phyloP scores from a whole-genome alignment of 192 early-diverging fungal genomes.

The Podila verticillata region DNA sequence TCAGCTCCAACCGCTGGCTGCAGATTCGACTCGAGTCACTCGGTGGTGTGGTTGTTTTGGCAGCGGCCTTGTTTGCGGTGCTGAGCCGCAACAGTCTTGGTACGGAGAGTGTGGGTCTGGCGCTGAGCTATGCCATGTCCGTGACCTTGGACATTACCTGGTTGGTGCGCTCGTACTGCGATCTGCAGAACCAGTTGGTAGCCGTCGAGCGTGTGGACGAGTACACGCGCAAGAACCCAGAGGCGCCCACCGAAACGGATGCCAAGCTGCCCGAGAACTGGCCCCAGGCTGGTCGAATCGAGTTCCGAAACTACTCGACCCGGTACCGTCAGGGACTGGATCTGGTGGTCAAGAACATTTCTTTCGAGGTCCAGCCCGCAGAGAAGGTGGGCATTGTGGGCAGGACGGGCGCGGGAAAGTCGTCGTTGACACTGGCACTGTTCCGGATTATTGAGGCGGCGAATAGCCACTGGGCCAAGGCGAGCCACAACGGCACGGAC shows the following conservation, averaged over 20 bases:
- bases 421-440: conserved; percentile 56
- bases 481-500: conserved; percentile 30
- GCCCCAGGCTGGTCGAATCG: conserved; percentile 47
- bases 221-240: conserved; percentile 82
- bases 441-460: conserved; percentile 58
- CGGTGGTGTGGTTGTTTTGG: conserved; percentile 81
- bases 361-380: conserved; percentile 53
- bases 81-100: conserved; percentile 61
- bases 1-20: conserved; percentile 77
- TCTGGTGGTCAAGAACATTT: conserved; percentile 61
- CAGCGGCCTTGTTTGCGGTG: conserved; percentile 78
- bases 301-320: conserved; percentile 45
- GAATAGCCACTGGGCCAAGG: conserved; percentile 41
- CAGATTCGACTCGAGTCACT: conserved; percentile 84
- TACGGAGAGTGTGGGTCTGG: conserved; percentile 76
- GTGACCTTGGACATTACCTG: conserved; percentile 79
- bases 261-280: conserved; percentile 43
- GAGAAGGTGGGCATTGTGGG: conserved; percentile 56
- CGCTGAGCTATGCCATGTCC: conserved; percentile 80
- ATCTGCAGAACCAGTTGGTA: conserved; percentile 71
- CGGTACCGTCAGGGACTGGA: conserved; percentile 52
- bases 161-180: conserved; percentile 67
- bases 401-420: conserved; percentile 57
- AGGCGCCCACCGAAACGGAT: conserved; percentile 61
- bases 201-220: conserved; percentile 84